Evolutionary conservation across 2,329 filamentous ascomycete genomes (phyloP).

Genomic region (Raffaelea albimanens): DNA sequence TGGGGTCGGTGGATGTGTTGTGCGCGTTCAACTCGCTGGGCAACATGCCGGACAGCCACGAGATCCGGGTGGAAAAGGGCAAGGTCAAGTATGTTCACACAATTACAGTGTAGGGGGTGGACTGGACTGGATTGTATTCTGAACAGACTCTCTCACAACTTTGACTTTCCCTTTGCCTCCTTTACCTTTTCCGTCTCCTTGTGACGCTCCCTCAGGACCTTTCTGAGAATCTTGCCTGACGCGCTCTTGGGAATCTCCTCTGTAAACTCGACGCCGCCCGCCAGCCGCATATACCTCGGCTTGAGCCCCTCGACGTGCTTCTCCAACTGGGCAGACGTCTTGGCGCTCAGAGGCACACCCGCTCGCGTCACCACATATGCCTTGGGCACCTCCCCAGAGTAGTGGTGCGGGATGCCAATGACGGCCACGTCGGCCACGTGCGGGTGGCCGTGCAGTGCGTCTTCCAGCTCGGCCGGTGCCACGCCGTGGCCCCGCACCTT

Average conservation of each 20-base stretch:
- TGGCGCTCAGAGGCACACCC: neutral
- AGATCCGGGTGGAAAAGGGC: conserved; percentile 21
- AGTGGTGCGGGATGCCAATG: conserved; percentile 41
- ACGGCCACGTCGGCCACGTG: conserved; percentile 49
- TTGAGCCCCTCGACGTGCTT: conserved; percentile 10
- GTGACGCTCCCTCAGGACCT: conserved; percentile 15
- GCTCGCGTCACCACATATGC: conserved; percentile 40
- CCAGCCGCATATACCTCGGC: conserved; percentile 38
- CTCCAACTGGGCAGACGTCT: neutral
- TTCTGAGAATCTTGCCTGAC: conserved; percentile 45
- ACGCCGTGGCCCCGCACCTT: conserved; percentile 57
- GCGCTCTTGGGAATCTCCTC: conserved; percentile 41
- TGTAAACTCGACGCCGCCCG: conserved; percentile 42
- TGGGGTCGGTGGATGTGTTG: conserved; percentile 24
- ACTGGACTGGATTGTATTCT: too few relatives aligned
- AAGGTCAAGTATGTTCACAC: conserved; percentile 29
- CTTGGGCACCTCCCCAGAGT: conserved; percentile 46
- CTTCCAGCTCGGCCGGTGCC: conserved; percentile 55
- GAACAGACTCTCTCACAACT: too few relatives aligned
- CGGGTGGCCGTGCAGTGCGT: conserved; percentile 46
- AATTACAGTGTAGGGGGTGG: conserved; percentile 18
- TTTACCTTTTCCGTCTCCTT: neutral
- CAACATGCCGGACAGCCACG: conserved; percentile 23
- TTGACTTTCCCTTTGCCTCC: neutral
- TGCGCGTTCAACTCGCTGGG: conserved; percentile 25